Base-by-base conservation (phyloP, 2,329 filamentous ascomycete genomes). In the Aspergillus proliferans region DNA sequence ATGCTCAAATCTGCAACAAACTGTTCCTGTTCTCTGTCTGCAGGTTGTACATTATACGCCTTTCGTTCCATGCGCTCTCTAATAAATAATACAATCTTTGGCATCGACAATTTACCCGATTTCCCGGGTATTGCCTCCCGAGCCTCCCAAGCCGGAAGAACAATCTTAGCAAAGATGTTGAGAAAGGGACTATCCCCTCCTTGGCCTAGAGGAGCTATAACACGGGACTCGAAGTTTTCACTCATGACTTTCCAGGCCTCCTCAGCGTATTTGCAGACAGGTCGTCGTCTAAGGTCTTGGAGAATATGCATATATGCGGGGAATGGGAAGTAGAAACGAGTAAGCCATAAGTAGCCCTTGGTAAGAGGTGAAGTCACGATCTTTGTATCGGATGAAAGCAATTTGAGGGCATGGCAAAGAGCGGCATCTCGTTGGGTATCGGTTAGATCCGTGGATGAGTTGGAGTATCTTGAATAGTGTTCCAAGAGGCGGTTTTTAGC, bases 401-500 rank as follows among this genome's bases (percentile, higher is more conserved):
- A 70, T 0, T 48, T 51, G 1, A 70, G 39, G 0, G 68, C 68
- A 46, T 65, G 44, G 1, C 49, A 51, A 0, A 72, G 50, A 1
- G 65, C 66, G 0, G 51, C 46, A 40, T 71, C 61, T 7, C 62
- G 63, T 47, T 65, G 56, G 1, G 47, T 45, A 0, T 70, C 66
- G 0, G 63, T 65, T 22, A 63, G 61, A 0, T 54, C 49, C 3
- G 41, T 42, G 0, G 57, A 45, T 12, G 26, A 12, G 10, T 30
- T 30, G 0, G 60, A 48, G 1, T 59, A 56, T 41, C 21, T 64
- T 0, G 69, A 66, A 48, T 77, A 75, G 48, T 77, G 65, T 44
- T 81, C 74, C 45, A 82, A 49, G 0, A 85, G 71, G 1, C 69
- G 73, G 42, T 52, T 63, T 56, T 75, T 80, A 0, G 79, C 74